These are phyloP conservation scores for Eragrostis curvula DNA, from an alignment of 176 grass and related monocot species.

Conservation along the genomic window DNA sequence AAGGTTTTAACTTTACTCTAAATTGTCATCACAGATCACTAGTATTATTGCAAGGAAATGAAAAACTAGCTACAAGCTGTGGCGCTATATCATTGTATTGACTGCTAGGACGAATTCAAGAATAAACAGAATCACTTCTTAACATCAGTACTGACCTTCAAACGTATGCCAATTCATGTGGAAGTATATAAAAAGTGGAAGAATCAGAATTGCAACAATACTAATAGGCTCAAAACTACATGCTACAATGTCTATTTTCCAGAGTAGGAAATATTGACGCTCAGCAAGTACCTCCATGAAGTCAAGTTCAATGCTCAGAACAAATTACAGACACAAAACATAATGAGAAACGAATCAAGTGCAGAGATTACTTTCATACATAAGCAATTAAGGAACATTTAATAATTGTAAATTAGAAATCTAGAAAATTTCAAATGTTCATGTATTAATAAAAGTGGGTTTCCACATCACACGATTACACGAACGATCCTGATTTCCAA, in stretches of 20 bases:
- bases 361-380: not conserved
- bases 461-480: too few relatives aligned
- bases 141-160: not conserved
- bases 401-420: not conserved
- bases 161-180: not conserved
- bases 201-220: constrained; percentile 1
- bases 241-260: not conserved
- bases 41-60: not conserved
- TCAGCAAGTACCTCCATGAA: not conserved
- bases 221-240: not conserved
- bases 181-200: not conserved
- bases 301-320: not conserved
- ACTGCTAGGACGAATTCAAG: not conserved
- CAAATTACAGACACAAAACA: not conserved
- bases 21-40: not conserved
- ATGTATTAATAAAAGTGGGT: too few relatives aligned
- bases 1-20: not conserved
- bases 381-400: constrained; percentile 9
- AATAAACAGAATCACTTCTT: not conserved
- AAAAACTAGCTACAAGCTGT: not conserved
- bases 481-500: not conserved
- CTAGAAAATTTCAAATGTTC: too few relatives aligned
- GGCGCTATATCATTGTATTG: not conserved
- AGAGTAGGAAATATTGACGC: too few relatives aligned
- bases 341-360: not conserved